phyloP scores from a whole-genome alignment of 2,329 filamentous ascomycete genomes.

The Monosporascus cannonballus region DNA sequence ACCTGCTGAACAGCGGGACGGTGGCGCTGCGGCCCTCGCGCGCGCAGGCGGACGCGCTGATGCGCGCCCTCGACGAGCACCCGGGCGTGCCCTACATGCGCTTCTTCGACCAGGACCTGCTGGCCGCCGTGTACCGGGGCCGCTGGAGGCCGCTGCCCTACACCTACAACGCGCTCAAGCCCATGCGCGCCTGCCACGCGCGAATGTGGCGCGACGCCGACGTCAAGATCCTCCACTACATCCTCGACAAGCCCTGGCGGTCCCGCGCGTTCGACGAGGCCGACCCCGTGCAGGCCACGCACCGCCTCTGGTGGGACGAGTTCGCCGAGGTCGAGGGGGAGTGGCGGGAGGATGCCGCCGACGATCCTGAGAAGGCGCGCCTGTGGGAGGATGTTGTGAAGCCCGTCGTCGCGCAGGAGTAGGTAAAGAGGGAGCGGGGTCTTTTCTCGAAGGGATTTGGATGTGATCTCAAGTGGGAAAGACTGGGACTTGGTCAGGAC shows the following conservation, averaged over 20 bases:
- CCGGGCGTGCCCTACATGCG: constrained; percentile 24
- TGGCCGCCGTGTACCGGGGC: constrained; percentile 22
- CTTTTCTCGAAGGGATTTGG: no score
- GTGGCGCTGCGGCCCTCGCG: constrained; percentile 26
- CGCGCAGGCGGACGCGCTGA: constrained; percentile 21
- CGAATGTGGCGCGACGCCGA: constrained; percentile 20
- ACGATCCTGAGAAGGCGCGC: constrained; percentile 17
- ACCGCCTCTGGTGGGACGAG: constrained; percentile 28
- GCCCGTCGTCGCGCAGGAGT: constrained; percentile 28
- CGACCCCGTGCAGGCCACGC: constrained; percentile 22
- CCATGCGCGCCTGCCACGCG: constrained; percentile 23
- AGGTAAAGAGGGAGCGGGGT: neutral
- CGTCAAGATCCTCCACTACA: constrained; percentile 23
- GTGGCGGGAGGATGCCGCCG: constrained; percentile 16
- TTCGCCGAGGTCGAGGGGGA: constrained; percentile 20
- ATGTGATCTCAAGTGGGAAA: no score
- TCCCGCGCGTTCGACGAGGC: constrained; percentile 16
- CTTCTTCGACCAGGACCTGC: constrained; percentile 26
- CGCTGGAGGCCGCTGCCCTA: constrained; percentile 24
- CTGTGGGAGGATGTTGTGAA: constrained; percentile 26
- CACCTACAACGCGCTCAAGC: constrained; percentile 24
- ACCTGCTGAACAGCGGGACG: constrained; percentile 29
- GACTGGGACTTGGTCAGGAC: no score
- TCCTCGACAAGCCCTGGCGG: constrained; percentile 26
- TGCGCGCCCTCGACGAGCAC: constrained; percentile 25